phyloP scores from a whole-genome alignment of 1,284 basidiomycete genomes.

The Ceratobasidium sp. region DNA sequence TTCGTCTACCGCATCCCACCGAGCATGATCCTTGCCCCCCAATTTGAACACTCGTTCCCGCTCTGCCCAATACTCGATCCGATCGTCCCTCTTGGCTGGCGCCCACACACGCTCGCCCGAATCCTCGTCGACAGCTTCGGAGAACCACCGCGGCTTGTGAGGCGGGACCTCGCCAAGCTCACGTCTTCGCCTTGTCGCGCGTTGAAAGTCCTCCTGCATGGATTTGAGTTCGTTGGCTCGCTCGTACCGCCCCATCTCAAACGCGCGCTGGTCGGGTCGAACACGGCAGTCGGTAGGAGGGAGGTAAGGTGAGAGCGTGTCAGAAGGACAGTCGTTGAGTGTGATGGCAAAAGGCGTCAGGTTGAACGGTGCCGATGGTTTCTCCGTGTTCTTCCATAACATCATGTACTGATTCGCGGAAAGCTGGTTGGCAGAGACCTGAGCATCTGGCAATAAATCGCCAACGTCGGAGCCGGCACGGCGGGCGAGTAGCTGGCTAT shows the following conservation, averaged over 20 bases:
- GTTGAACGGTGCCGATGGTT: slow-evolving; percentile 89
- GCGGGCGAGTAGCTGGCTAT: slow-evolving; percentile 91
- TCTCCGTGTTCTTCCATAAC: slow-evolving; percentile 94
- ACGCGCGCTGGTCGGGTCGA: slow-evolving; percentile 95
- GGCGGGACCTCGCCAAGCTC: slow-evolving; percentile 80
- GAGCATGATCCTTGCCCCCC: slow-evolving; percentile 53
- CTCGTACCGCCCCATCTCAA: slow-evolving; percentile 93
- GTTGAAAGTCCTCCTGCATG: slow-evolving; percentile 89
- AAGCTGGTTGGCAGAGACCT: slow-evolving; percentile 62
- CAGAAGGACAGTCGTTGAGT: slow-evolving; percentile 82
- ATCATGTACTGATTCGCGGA: slow-evolving; percentile 72
- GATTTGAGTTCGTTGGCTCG: slow-evolving; percentile 89
- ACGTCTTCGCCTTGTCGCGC: slow-evolving; percentile 78
- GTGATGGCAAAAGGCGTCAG: slow-evolving; percentile 95
- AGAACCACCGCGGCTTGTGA: slow-evolving; percentile 89
- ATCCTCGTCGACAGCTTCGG: slow-evolving; percentile 80
- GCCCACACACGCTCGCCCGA: slow-evolving; percentile 89
- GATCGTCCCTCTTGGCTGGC: slow-evolving; percentile 68
- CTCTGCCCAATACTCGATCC: slow-evolving; percentile 87
- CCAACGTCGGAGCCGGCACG: slow-evolving; percentile 73
- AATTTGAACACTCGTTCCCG: slow-evolving; percentile 74
- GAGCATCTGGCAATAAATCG: slow-evolving; percentile 80
- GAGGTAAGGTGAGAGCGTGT: slow-evolving; percentile 77
- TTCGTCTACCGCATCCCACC: slow-evolving; percentile 78
- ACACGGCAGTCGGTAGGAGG: slow-evolving; percentile 95